Evolutionary conservation across 1,284 basidiomycete genomes (phyloP), one percentile per base, ranked within the genome.

Genomic region (Butyriboletus appendiculatus): DNA sequence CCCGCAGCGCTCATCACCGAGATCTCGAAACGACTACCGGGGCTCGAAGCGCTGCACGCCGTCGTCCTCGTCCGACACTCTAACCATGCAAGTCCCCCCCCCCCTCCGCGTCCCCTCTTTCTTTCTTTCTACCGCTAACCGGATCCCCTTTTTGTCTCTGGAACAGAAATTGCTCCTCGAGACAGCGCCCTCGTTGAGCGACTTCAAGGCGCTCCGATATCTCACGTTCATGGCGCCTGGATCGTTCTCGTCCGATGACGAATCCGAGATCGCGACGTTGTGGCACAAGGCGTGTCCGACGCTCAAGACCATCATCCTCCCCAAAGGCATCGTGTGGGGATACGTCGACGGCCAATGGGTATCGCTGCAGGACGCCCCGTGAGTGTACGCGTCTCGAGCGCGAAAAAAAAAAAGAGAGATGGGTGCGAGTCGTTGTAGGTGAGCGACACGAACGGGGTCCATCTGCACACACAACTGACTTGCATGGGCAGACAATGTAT

Each of bases 31-130:
- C 73, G 79, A 14, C 70, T 84, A 6, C 76, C 79, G 0, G 52
- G 71, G 30, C 69, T 86, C 40, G 80, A 85, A 61, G 81, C 82
- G 0, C 64, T 86, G 33, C 82, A 85, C 61, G 67, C 84, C 26
- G 79, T 86, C 7, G 72, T 82, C 38, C 67, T 84, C 14, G 68
- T 79, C 55, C 72, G 75, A 0, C 71, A 75, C 9, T 78, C 76
- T 39, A 73, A 71, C 3, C 66, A 74, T 48, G 82, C 78, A 61
- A 57, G 77, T 71, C 38, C 16, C 48, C 9, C 14, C 24, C 10
- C 71, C 32, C 15, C 47, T 5, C 6, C 28, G 16, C 10, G 9
- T 26, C 14, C 16, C 26, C 1, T 26, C 6, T 0, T 11, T 11
- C 5, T 32, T 32, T 32, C 4, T 32, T 32, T 32, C 30, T 14